Conservation (phyloP, 1,139 yeast genomes). For the Sugiyamaella grinbergsii region DNA sequence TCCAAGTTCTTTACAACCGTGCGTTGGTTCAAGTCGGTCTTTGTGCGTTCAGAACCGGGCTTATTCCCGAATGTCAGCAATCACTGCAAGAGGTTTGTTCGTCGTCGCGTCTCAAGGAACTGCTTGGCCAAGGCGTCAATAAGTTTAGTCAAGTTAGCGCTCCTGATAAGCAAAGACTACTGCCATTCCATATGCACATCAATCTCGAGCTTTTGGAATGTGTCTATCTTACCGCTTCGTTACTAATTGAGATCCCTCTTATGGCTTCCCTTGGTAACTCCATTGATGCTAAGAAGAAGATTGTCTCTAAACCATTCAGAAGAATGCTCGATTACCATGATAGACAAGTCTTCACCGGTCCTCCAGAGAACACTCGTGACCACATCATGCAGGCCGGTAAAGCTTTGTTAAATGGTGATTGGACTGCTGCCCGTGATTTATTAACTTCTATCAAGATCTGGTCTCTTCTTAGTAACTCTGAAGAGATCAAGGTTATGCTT, state of each 20-base stretch:
- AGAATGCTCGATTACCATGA: slow-evolving; percentile 91
- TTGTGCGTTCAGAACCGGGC: slow-evolving; percentile 91
- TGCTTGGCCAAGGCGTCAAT: slow-evolving; percentile 89
- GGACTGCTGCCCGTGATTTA: slow-evolving; percentile 76
- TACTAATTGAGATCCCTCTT: slow-evolving; percentile 89
- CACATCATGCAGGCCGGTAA: slow-evolving; percentile 92
- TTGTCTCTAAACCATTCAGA: slow-evolving; percentile 81
- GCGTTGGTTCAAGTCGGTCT: slow-evolving; percentile 94
- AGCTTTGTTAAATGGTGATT: slow-evolving; percentile 85
- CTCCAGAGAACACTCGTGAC: slow-evolving; percentile 96
- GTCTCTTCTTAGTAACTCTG: slow-evolving; percentile 72
- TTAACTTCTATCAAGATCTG: slow-evolving; percentile 82
- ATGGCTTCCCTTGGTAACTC: slow-evolving; percentile 60
- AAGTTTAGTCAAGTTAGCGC: slow-evolving; percentile 60
- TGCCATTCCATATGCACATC: slow-evolving; percentile 98
- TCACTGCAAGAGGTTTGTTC: slow-evolving; percentile 86
- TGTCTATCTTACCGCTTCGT: slow-evolving; percentile 86
- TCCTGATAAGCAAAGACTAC: slow-evolving; percentile 76
- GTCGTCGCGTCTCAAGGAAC: slow-evolving; percentile 83
- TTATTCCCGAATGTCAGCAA: slow-evolving; percentile 85
- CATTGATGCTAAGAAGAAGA: slow-evolving; percentile 63
- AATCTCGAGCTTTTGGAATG: slow-evolving; percentile 93
- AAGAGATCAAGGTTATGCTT: slow-evolving; percentile 67
- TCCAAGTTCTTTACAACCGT: slow-evolving; percentile 93
- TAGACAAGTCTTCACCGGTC: slow-evolving; percentile 94